Base-by-base conservation (phyloP, 805 yeast genomes). In the Lipomyces chichibuensis region DNA sequence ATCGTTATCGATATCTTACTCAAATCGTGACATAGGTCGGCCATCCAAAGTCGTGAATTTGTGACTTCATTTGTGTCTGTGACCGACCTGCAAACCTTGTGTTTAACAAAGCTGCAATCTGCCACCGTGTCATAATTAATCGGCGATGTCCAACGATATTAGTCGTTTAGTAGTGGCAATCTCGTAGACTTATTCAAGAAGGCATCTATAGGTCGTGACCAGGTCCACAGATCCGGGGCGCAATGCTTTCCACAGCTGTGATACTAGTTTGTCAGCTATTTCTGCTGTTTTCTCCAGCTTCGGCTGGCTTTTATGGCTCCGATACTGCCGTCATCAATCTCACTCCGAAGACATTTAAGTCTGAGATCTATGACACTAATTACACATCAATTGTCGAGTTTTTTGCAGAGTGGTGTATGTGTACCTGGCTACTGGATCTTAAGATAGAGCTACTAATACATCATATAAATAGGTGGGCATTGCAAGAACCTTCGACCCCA, bases 331-430 rank as follows among this genome's bases (percentile, higher is more conserved):
- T 90, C 3, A 78, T 84, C 61, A 92, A 88, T 72, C 78, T 89
- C 53, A 82, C 83, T 27, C 79, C 87, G 17, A 46, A 62, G 2
- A 87, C 81, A 62, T 92, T 92, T 75, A 86, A 88, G 68, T 84
- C 84, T 64, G 89, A 88, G 59, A 86, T 93, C 2, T 81, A 86
- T 55, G 77, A 81, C 27, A 82, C 96, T 2, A 92, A 92, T 75
- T 89, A 91, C 73, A 89, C 96, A 1, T 79, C 97, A 1, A 73
- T 93, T 65, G 97, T 94, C 65, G 90, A 91, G 82, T 94, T 93
- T 81, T 93, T 91, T 77, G 98, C 98, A 59, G 96, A 98, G 77
- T 94, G 98, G 98, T 69, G 71, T 68, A 66, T 11, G 70, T 59
- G 11, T 17, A 13, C n/a, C 23, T 60, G 35, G 32, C 5, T 37